Percentiles rank a stretch among this genome's conserved stretches.
These are phyloP conservation scores for Toxoplasma gondii DNA, from an alignment of 169 alveolate species.

Conservation along the genomic window DNA sequence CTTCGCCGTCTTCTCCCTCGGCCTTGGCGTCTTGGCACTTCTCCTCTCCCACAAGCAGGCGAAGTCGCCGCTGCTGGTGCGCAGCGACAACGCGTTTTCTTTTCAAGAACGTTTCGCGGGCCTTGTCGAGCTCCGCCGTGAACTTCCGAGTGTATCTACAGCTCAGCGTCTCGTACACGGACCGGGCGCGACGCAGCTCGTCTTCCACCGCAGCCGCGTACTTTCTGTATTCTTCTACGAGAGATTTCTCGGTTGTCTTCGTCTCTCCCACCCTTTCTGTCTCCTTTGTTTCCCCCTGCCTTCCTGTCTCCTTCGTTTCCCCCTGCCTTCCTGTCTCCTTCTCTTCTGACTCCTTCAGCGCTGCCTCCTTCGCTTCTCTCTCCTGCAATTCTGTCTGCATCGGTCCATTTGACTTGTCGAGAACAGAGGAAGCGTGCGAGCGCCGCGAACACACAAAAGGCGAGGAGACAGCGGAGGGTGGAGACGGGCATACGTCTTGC, in stretches of 20 bases:
- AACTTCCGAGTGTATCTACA: not conserved
- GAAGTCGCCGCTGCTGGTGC: constrained; percentile 9
- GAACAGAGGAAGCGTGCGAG: too few species aligned
- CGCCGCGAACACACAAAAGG: too few species aligned
- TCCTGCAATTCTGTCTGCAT: not conserved
- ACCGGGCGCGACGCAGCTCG: not conserved
- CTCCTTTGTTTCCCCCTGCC: not conserved
- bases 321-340: not conserved
- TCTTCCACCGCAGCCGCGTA: not conserved
- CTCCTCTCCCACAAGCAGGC: not conserved
- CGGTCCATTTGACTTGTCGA: not conserved
- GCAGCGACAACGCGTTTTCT: not conserved
- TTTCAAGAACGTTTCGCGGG: not conserved
- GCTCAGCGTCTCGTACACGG: not conserved
- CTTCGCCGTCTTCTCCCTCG: not conserved
- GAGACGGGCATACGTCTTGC: too few species aligned
- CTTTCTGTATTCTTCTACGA: not conserved
- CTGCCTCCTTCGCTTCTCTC: constrained; percentile 5
- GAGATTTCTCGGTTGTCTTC: not conserved
- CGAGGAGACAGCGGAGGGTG: too few species aligned
- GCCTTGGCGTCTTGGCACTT: not conserved
- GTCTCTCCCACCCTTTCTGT: not conserved
- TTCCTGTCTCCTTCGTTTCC: not conserved
- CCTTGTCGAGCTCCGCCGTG: not conserved
- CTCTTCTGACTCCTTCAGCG: too few species aligned